Percentiles rank a stretch among this genome's conserved stretches.
phyloP scores from a whole-genome alignment of 495 filamentous ascomycete species.

The Tuber aestivum region DNA sequence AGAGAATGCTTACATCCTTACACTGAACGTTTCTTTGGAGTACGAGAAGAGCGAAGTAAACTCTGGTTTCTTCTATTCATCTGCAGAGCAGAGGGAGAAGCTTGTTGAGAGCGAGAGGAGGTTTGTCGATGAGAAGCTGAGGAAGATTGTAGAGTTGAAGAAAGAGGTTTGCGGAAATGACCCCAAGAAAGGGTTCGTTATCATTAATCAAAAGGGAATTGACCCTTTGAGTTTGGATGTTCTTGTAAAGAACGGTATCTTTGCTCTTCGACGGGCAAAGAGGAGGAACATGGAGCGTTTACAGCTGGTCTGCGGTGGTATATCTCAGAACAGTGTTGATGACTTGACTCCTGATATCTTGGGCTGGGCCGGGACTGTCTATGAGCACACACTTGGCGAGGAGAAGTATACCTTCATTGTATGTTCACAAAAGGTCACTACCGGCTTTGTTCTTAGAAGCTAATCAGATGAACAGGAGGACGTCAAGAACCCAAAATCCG shows the following conservation, averaged over 20 bases:
- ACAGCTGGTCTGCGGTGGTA: constrained; percentile 86
- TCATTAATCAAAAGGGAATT: constrained; percentile 99
- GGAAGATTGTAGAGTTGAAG: constrained; percentile 97
- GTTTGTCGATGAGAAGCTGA: constrained; percentile 93
- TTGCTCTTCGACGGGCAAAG: constrained; percentile 90
- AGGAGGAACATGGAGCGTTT: constrained; percentile 97
- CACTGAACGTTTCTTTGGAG: constrained; percentile 92
- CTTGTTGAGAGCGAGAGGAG: constrained; percentile 93
- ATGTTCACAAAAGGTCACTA: constrained; percentile 18
- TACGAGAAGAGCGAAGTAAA: constrained; percentile 99
- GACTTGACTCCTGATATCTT: constrained; percentile 82
- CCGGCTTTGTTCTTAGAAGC: neutral
- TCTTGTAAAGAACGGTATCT: constrained; percentile 93
- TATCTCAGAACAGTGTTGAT: constrained; percentile 90
- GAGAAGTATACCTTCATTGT: constrained; percentile 96
- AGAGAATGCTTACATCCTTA: constrained; percentile 91
- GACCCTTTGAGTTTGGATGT: constrained; percentile 93
- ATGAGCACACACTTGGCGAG: constrained; percentile 95
- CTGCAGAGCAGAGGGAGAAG: constrained; percentile 92
- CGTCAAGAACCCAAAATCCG: constrained; percentile 96
- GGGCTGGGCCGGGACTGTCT: constrained; percentile 93
- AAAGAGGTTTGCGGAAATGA: constrained; percentile 95
- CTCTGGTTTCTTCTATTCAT: constrained; percentile 97
- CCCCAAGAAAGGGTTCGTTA: constrained; percentile 89
- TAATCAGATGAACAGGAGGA: constrained; percentile 59